Evolutionary conservation across 208 protist species (phyloP), one percentile per base, ranked within the genome.

Genomic region (Trypanosoma avium): DNA sequence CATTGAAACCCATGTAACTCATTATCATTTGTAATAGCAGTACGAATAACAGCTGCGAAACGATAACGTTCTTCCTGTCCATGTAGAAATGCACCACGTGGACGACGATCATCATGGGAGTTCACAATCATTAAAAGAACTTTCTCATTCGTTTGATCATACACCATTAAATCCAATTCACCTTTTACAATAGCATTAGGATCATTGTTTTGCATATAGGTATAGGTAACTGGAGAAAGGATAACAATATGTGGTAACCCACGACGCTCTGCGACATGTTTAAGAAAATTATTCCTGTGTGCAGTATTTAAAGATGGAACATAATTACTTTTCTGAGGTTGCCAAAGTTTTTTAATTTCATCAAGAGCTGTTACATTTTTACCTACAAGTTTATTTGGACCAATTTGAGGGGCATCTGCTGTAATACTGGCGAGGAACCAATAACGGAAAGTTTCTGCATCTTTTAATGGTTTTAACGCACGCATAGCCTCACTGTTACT

Each of bases 161-260:
- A 94, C 19, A 94, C 79, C 67, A 92, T 73, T 26, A 92, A 58
- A 55, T 94, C 88, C 29, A 92, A 61, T 24, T 72, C 82, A 38
- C 85, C 82, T 22, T 67, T 82, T 36, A 82, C 75, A 65, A 90
- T 48, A 0, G 82, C 63, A 56, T 91, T 77, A 15, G 83, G 77
- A 71, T 88, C 83, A 76, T 92, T 90, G 70, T 90, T 87, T 71
- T 94, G 83, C 63, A 81, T 82, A 73, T 94, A 92, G 70, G 72
- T 70, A 64, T 92, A 94, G 19, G 76, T 82, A 49, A 76, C 82
- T 15, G 84, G 83, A 42, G 81, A 67, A 29, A 94, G 72, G 21
- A 90, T 36, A 63, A 92, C 71, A 58, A 94, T 78, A 60, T 90
- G 81, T 2, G 88, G 83, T 33, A 92, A 73, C 17, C 79, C 73